Conservation (phyloP, 106 monocot species). For the Agapanthus africanus region DNA sequence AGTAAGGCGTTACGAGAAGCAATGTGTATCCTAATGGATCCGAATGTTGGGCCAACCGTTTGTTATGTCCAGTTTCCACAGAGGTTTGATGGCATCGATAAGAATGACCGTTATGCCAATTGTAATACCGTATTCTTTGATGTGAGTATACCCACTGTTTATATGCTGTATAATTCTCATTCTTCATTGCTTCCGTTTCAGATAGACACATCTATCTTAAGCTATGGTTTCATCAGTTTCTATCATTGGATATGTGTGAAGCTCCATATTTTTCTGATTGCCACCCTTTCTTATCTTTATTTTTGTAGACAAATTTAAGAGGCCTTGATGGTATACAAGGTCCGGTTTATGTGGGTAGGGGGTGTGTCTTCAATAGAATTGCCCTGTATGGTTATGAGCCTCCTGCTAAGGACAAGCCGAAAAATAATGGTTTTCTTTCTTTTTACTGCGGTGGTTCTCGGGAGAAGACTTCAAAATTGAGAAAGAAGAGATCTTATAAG, state of each 20-base stretch:
- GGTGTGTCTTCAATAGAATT: slow-evolving; percentile 53
- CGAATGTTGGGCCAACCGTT: slow-evolving; percentile 49
- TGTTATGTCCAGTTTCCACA: slow-evolving; percentile 83
- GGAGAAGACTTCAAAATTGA: slow-evolving; percentile 48
- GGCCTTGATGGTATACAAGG: slow-evolving; percentile 90
- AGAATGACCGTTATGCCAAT: slow-evolving; percentile 74
- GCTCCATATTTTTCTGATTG: background rate
- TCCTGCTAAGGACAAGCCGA: slow-evolving; percentile 9
- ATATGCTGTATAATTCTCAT: background rate
- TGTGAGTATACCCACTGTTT: slow-evolving; percentile 27
- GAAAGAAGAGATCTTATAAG: slow-evolving; percentile 53
- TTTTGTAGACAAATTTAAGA: too few species aligned
- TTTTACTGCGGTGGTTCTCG: slow-evolving; percentile 58
- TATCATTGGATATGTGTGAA: background rate
- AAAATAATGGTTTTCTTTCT: slow-evolving; percentile 22
- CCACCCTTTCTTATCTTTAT: background rate
- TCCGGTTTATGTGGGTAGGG: slow-evolving; percentile 84
- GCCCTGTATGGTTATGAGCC: slow-evolving; percentile 23
- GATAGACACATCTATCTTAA: background rate
- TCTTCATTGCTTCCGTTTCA: background rate
- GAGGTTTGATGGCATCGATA: too few species aligned
- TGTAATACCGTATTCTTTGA: slow-evolving; percentile 83
- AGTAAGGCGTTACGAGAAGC: slow-evolving; percentile 76
- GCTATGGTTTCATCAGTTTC: background rate
- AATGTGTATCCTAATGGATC: slow-evolving; percentile 88